Evolutionary conservation across 345 rosid genomes (phyloP).

Genomic region (Kandelia obovata): DNA sequence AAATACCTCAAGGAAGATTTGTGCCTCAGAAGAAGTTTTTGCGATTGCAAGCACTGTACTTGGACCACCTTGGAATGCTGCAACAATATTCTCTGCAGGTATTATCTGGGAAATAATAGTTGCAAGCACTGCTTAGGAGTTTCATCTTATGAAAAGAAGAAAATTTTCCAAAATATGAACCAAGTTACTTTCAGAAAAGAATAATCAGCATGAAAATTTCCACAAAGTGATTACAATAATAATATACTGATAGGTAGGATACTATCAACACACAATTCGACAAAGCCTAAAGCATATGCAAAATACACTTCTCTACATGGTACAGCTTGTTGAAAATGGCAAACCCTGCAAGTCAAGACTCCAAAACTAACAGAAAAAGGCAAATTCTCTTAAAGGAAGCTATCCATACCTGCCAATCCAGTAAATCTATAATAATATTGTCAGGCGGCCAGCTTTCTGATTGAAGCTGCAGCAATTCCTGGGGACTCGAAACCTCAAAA

Average conservation of each 20-base stretch:
- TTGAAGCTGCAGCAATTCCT: constrained; percentile 54
- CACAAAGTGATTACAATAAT: not conserved
- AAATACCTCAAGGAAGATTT: constrained; percentile 66
- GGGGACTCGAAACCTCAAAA: constrained; percentile 53
- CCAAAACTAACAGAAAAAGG: not conserved
- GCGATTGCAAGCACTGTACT: constrained; percentile 73
- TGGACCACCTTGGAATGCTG: constrained; percentile 69
- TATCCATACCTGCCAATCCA: constrained; percentile 71
- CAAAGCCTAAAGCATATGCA: not conserved
- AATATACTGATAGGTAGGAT: not conserved
- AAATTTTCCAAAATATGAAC: not conserved
- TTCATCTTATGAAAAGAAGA: not conserved
- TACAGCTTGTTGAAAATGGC: not conserved
- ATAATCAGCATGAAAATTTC: too few species aligned
- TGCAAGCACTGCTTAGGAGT: not conserved
- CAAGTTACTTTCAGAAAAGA: not conserved
- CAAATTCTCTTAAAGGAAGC: not conserved
- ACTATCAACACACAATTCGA: not conserved
- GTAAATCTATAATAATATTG: constrained; percentile 54
- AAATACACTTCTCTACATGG: not conserved
- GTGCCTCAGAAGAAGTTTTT: constrained; percentile 57
- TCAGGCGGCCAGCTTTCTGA: constrained; percentile 41
- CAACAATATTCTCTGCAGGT: constrained; percentile 86
- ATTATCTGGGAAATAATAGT: constrained; percentile 46
- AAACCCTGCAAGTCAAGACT: not conserved